These are phyloP conservation scores for Lachnellula willkommii DNA, from an alignment of 2,329 filamentous ascomycete species.

Conservation along the genomic window DNA sequence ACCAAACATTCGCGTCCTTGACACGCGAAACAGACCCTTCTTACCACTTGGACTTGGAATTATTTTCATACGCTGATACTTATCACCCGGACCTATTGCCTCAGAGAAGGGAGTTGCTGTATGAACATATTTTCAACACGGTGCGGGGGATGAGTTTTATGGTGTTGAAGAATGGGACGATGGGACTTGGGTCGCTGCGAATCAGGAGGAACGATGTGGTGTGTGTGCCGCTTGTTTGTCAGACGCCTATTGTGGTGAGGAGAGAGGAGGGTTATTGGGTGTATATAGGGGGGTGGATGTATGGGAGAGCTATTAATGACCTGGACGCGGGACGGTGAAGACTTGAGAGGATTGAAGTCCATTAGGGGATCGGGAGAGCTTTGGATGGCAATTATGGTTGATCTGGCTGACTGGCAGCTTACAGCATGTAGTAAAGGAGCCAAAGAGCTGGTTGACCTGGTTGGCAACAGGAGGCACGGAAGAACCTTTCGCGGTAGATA, in stretches of 20 bases:
- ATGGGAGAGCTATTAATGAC: slow-evolving; percentile 29
- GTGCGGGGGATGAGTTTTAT: not conserved
- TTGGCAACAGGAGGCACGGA: too few relatives aligned
- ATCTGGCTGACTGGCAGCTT: not conserved
- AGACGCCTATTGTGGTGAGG: slow-evolving; percentile 32
- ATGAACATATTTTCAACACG: not conserved
- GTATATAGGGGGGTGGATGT: slow-evolving; percentile 34
- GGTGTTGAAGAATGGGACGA: slow-evolving; percentile 3
- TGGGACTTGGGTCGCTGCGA: slow-evolving; percentile 33
- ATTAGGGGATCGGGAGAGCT: not conserved
- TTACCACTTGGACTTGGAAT: not conserved
- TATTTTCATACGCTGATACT: slow-evolving; percentile 1
- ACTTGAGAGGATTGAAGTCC: not conserved
- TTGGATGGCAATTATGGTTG: too few relatives aligned
- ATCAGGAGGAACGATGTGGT: slow-evolving; percentile 30
- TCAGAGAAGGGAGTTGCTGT: not conserved
- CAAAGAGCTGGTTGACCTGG: too few relatives aligned
- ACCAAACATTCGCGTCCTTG: not conserved
- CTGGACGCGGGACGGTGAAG: slow-evolving; percentile 1
- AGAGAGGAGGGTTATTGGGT: slow-evolving; percentile 27
- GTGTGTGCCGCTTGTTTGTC: slow-evolving; percentile 34
- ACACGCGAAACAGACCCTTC: not conserved
- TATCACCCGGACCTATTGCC: not conserved
- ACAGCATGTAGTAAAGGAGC: too few relatives aligned
- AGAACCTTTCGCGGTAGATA: too few relatives aligned